A percentile compares a stretch with the other conserved stretches of the same genome.
phyloP scores from a whole-genome alignment of 75 land plant species.

The Picea sitchensis region DNA sequence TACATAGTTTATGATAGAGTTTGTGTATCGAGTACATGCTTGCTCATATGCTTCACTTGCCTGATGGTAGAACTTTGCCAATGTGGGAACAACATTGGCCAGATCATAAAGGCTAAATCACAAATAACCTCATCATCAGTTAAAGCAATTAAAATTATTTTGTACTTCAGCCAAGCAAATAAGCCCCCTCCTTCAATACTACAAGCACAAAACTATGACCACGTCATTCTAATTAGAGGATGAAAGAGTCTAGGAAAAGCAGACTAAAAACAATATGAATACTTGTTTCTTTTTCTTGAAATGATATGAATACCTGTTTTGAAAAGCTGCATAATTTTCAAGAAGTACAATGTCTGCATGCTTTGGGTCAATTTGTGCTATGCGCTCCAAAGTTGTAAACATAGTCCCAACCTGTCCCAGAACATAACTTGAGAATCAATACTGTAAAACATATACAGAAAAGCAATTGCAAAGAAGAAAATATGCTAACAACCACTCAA shows the following conservation, averaged over 20 bases:
- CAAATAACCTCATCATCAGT: constrained; percentile 7
- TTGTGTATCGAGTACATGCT: constrained; percentile 87
- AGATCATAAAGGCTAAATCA: constrained; percentile 86
- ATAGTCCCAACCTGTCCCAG: constrained; percentile 78
- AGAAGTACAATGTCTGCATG: constrained; percentile 84
- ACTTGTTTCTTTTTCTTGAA: background rate
- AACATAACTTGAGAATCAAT: background rate
- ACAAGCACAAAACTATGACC: constrained; percentile 84
- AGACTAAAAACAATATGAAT: constrained; percentile 3
- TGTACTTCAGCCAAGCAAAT: background rate
- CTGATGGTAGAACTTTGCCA: constrained; percentile 93
- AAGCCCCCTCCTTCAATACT: background rate
- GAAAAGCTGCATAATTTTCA: constrained; percentile 98
- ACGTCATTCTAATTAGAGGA: constrained; percentile 76
- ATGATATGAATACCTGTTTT: constrained; percentile 66
- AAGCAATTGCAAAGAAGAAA: too few species aligned
- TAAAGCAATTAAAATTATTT: background rate
- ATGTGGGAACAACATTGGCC: constrained; percentile 87
- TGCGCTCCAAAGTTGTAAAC: constrained; percentile 85
- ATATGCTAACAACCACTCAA: too few species aligned
- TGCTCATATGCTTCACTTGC: constrained; percentile 99
- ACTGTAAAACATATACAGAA: too few species aligned
- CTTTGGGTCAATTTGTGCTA: constrained; percentile 90
- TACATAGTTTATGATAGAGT: constrained; percentile 82
- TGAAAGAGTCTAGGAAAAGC: background rate